These are phyloP conservation scores for Acrodontium crateriforme DNA, from an alignment of 2,329 filamentous ascomycete genomes.

Conservation along the genomic window DNA sequence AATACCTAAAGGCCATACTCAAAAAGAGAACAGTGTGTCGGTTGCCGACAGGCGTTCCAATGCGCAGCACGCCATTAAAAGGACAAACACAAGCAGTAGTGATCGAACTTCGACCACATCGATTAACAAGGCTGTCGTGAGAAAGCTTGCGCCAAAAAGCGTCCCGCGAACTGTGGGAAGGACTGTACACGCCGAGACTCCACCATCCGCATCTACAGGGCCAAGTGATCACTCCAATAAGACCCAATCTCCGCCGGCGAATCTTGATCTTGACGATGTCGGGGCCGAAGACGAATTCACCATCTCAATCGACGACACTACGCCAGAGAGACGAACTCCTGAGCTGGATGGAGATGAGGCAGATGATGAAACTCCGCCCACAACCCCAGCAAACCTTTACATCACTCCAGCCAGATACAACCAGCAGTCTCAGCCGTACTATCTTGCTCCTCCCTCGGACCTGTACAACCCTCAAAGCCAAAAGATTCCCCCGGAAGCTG, in stretches of 20 bases:
- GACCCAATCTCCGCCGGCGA: not conserved
- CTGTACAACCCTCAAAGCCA: slow-evolving; percentile 2
- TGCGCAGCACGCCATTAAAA: no score
- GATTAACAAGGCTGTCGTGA: no score
- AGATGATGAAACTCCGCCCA: not conserved
- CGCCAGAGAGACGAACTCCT: not conserved
- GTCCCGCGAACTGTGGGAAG: slow-evolving; percentile 1
- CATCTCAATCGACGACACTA: not conserved
- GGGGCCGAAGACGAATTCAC: not conserved
- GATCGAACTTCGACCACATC: no score
- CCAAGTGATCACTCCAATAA: slow-evolving; percentile 13
- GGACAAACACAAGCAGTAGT: no score
- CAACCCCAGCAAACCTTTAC: slow-evolving; percentile 1
- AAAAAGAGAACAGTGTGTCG: no score
- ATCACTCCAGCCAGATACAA: slow-evolving; percentile 4
- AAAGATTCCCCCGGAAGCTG: slow-evolving; percentile 1
- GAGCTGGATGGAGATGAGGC: not conserved
- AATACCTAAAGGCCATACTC: no score
- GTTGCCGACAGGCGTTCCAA: no score
- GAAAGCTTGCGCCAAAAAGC: no score
- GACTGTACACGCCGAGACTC: not conserved
- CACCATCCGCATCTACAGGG: slow-evolving; percentile 1
- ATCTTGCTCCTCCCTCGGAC: not conserved
- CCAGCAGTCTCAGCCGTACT: slow-evolving; percentile 4
- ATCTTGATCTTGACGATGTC: not conserved